A percentile compares a stretch with the other conserved stretches of the same genome.
Evolutionary conservation across 768 basidiomycete genomes (phyloP).

Genomic region (Amanita rubescens): DNA sequence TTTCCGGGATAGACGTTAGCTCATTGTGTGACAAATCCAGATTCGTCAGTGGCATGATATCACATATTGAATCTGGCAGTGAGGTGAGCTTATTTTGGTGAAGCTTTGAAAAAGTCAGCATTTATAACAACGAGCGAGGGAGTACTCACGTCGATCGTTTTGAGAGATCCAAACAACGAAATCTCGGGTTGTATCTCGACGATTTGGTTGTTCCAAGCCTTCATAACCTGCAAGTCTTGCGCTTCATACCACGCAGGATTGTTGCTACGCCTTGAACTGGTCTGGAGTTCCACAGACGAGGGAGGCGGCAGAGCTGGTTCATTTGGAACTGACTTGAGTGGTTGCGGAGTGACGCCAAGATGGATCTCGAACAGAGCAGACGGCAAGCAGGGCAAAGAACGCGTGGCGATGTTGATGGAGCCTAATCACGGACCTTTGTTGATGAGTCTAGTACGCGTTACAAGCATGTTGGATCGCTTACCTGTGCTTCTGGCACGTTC

Average conservation of each 20-base stretch:
- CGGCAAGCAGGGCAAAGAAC: conserved; percentile 66
- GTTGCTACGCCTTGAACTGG: conserved; percentile 30
- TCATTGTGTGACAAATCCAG: conserved; percentile 73
- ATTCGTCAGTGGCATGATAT: conserved; percentile 56
- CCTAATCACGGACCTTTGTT: conserved; percentile 46
- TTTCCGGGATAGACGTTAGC: conserved; percentile 52
- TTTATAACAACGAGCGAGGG: not conserved
- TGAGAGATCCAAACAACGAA: conserved; percentile 76
- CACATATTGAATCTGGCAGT: conserved; percentile 60
- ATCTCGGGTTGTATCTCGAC: conserved; percentile 76
- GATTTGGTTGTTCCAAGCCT: conserved; percentile 78
- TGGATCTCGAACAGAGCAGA: conserved; percentile 77
- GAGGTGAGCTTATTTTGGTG: conserved; percentile 63
- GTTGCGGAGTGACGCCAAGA: conserved; percentile 64
- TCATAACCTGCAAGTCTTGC: conserved; percentile 68
- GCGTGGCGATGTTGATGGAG: conserved; percentile 66
- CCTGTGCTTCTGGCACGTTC: conserved; percentile 74
- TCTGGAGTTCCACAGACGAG: conserved; percentile 21
- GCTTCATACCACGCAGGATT: conserved; percentile 75
- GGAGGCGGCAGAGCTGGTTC: conserved; percentile 44
- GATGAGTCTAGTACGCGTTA: conserved; percentile 37
- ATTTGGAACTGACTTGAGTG: conserved; percentile 54
- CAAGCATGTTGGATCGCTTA: conserved; percentile 28
- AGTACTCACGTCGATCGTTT: conserved; percentile 63
- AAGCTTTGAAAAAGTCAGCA: conserved; percentile 35